Base-by-base conservation (phyloP, 768 basidiomycete species). In the Trametes maxima region DNA sequence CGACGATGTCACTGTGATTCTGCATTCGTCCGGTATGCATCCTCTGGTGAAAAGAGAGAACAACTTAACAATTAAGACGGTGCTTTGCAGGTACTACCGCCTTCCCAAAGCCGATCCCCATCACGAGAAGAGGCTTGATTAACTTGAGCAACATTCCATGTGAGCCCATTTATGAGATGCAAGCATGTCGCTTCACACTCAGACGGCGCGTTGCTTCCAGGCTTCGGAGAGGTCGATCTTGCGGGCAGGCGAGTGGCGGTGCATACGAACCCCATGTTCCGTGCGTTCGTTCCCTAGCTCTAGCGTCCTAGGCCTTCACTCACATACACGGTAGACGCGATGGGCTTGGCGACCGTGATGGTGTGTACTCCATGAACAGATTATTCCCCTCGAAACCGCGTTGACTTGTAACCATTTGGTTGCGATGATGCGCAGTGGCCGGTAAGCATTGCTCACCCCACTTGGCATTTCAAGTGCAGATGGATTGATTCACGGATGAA, bases 201-300 rank as follows among this genome's bases (percentile, higher is more conserved):
- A 22, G 5, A 35, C 44, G 10, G 37, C 46, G 16, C 17, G 5
- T 21, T 44, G 7, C 22, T 53, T 14, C 11, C 54, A 65, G 62
- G 45, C 21, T 58, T 45, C 35, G 61, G 65, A 47, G 58, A 61
- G 39, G 40, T 64, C 21, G 56, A 70, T 44, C 39, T 69, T 17
- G 24, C 48, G 5, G 65, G 59, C 0, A 46, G 64, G 22, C 51
- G 59, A 17, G 39, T 67, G 24, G 65, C 60, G 13, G 54, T 55
- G 4, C 69, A 70, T 45, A 47, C 65, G 5, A 54, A 65, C 28
- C 69, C 68, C 21, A 50, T 69, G 7, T 70, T 65, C 60, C 69
- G 68, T 65, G 60, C 59, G 64, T 64, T 14, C 14, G 19, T 40
- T 22, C 1, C 5, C 7, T 3, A n/a, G 36, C 14, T 39, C 5